Evolutionary conservation across 352 stramenopile species (phyloP), one percentile per base, ranked within the genome.

Genomic region (Phytophthora idaei): DNA sequence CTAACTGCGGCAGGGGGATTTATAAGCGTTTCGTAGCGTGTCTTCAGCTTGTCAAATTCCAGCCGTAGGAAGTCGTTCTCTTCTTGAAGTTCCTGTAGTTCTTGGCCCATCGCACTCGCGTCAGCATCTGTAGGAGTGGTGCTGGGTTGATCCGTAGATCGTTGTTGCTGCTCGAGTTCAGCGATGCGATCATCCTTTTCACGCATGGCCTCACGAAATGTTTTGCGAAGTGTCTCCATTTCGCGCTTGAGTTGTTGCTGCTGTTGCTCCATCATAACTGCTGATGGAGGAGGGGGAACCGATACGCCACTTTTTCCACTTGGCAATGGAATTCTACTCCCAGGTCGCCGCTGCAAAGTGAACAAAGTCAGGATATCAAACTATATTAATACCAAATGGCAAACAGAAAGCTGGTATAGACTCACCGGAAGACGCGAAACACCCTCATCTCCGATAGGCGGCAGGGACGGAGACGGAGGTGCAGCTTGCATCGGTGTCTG

Each of bases 11-110:
- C 32, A 6, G 64, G 15, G 0, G 54, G 47, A 12, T 68, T 68
- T n/a, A 58, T 41, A 4, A 73, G 25, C 4, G 73, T 51, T 45
- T 93, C 82, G 69, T 91, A 92, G 31, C 78, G 76, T 5, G 67
- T 68, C 61, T 90, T 89, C 37, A 93, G 72, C 31, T 80, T 83
- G 48, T 90, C 76, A 57, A 92, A 90, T 42, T 92, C 81, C 21
- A 85, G 71, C 4, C 83, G 76, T 28, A 93, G 49, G 34, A 85
- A 91, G 32, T 76, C 53, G 53, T 93, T 93, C 39, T 93, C 83
- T 36, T 90, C 79, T 39, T 86, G 69, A 45, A 90, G 62, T 51
- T 92, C 81, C 21, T 74, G 63, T 10, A 89, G 53, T 27, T 88
- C 76, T 37, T 78, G 71, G 17, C 42, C 61, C 39, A 78, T 57